phyloP scores from a whole-genome alignment of 1,284 basidiomycete species.

The Ustilago shanxiensis region DNA sequence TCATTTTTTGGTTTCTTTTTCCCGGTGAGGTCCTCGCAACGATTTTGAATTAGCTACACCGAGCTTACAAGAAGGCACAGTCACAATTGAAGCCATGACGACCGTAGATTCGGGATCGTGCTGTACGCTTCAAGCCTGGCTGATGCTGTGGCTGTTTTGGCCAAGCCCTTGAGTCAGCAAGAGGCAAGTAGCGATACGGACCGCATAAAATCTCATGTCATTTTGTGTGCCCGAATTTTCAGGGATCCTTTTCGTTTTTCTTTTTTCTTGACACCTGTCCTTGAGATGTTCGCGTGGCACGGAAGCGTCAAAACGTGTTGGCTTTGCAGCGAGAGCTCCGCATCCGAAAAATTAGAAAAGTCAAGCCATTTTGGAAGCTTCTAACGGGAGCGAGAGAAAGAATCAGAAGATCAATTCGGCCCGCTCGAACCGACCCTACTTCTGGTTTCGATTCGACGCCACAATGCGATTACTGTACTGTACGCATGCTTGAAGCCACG shows the following conservation, averaged over 20 bases:
- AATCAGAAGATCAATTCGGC: background rate
- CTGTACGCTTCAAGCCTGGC: no score
- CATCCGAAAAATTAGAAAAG: background rate
- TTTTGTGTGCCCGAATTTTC: background rate
- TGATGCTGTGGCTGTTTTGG: background rate
- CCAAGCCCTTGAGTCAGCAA: background rate
- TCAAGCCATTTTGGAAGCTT: constrained; percentile 1
- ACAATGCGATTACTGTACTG: no score
- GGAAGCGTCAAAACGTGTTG: background rate
- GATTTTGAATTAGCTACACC: no score
- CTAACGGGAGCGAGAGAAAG: background rate
- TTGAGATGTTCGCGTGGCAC: background rate
- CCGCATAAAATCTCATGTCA: background rate
- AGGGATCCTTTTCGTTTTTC: background rate
- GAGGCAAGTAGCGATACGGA: background rate
- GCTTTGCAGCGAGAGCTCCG: background rate
- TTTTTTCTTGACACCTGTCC: background rate
- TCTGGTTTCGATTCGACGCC: background rate
- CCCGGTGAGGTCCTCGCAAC: no score
- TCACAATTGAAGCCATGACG: no score
- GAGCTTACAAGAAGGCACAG: no score
- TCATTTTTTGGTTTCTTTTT: no score
- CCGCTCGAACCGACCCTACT: background rate
- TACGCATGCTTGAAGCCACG: background rate
- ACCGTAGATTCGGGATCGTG: no score